These are phyloP conservation scores for Jamesozyma hellenica DNA, from an alignment of 805 yeast genomes.

Conservation along the genomic window DNA sequence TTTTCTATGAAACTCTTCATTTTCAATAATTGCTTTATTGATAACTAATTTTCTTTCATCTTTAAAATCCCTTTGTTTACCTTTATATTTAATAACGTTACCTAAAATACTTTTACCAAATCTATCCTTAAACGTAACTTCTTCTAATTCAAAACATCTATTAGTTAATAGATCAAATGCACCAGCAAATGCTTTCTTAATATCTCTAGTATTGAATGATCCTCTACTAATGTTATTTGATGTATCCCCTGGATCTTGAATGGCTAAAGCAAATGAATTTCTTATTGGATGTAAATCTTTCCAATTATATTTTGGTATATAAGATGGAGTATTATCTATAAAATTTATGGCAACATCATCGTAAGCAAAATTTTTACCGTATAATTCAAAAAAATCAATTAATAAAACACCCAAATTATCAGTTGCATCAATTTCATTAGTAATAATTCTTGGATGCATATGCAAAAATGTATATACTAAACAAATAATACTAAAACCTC, in stretches of 20 bases:
- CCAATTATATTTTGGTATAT: constrained; percentile 47
- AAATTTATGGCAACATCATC: constrained; percentile 66
- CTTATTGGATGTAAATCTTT: constrained; percentile 42
- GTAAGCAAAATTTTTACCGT: constrained; percentile 83
- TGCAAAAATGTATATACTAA: constrained; percentile 67
- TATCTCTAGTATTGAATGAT: constrained; percentile 65
- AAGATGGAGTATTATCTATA: constrained; percentile 43
- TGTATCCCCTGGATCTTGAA: constrained; percentile 83
- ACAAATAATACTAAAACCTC: constrained; percentile 90
- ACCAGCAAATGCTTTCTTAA: constrained; percentile 80
- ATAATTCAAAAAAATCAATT: constrained; percentile 85
- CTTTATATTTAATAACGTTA: constrained; percentile 64
- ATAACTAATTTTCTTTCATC: constrained; percentile 58
- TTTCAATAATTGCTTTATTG: constrained; percentile 44
- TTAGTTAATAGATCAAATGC: constrained; percentile 71
- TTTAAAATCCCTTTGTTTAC: constrained; percentile 64
- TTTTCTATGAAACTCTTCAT: constrained; percentile 25
- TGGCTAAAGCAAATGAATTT: constrained; percentile 54
- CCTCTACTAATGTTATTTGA: constrained; percentile 80
- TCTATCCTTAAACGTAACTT: constrained; percentile 54
- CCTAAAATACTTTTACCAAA: constrained; percentile 69
- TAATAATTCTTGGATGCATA: constrained; percentile 67
- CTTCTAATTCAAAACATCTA: constrained; percentile 63
- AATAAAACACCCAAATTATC: constrained; percentile 78
- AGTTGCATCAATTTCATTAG: constrained; percentile 53